phyloP scores from a whole-genome alignment of 306 rosid species.

The Glycine latifolia region DNA sequence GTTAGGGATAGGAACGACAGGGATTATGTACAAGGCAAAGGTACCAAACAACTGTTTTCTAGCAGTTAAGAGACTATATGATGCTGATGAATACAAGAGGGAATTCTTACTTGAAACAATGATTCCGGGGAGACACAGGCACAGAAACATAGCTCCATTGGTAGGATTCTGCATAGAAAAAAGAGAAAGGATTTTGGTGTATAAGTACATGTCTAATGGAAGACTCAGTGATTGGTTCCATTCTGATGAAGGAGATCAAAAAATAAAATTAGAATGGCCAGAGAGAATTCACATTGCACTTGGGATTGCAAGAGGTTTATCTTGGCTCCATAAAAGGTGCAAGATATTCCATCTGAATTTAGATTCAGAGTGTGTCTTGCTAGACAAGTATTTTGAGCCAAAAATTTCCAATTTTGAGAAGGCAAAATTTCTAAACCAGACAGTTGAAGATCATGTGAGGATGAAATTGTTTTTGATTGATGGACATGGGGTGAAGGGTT shows the following conservation, averaged over 20 bases:
- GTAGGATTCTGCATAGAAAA: constrained; percentile 46
- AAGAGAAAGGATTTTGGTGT: constrained; percentile 44
- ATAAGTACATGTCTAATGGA: constrained; percentile 49
- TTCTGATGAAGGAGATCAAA: constrained; percentile 3
- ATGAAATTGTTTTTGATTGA: constrained; percentile 18
- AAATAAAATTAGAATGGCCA: constrained; percentile 29
- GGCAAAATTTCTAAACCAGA: constrained; percentile 34
- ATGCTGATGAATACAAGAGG: constrained; percentile 33
- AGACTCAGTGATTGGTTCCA: constrained; percentile 48
- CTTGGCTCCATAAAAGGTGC: constrained; percentile 51
- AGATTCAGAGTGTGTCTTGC: constrained; percentile 49
- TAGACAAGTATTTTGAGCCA: constrained; percentile 51
- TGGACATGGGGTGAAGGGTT: constrained; percentile 18
- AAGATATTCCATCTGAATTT: constrained; percentile 44
- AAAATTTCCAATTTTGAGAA: constrained; percentile 49
- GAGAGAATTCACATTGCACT: constrained; percentile 53
- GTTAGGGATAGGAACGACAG: constrained; percentile 49
- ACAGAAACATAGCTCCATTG: constrained; percentile 38
- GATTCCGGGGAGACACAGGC: constrained; percentile 43
- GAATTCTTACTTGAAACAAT: constrained; percentile 45
- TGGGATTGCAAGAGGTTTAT: constrained; percentile 52
- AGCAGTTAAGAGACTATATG: constrained; percentile 49
- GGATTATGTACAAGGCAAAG: constrained; percentile 54
- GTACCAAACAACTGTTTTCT: constrained; percentile 31
- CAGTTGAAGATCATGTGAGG: constrained; percentile 12